These are phyloP conservation scores for Dalbergia oliveri DNA, from an alignment of 306 rosid species.

Conservation along the genomic window DNA sequence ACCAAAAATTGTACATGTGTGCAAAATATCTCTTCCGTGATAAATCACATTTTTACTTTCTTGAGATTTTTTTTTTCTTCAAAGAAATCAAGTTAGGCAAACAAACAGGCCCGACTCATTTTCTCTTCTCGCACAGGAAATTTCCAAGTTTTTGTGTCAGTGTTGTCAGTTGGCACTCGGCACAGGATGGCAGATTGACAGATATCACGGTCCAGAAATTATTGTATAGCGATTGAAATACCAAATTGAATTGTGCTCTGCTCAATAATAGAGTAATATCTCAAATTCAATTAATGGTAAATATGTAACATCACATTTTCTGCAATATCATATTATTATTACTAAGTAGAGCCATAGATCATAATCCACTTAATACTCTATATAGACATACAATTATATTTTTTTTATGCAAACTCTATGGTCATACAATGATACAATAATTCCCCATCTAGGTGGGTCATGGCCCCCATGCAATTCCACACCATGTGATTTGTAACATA, in stretches of 20 bases:
- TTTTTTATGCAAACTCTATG: no score
- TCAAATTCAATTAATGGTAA: no score
- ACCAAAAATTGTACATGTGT: background rate
- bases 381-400: no score
- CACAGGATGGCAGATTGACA: background rate
- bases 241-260: no score
- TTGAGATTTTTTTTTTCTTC: background rate
- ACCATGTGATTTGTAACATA: slow-evolving; percentile 26
- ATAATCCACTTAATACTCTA: no score
- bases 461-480: slow-evolving; percentile 36
- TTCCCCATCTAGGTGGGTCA: background rate
- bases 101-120: background rate
- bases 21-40: background rate
- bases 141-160: background rate
- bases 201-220: no score
- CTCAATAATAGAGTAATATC: no score
- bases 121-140: background rate
- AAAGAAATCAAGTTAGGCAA: background rate
- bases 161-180: slow-evolving; percentile 12
- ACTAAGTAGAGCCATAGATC: no score
- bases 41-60: background rate
- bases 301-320: no score
- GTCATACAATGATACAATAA: no score
- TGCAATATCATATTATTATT: no score
- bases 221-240: no score